These are phyloP conservation scores for Tritrichomonas foetus DNA, from an alignment of 208 protist genomes.

Conservation along the genomic window DNA sequence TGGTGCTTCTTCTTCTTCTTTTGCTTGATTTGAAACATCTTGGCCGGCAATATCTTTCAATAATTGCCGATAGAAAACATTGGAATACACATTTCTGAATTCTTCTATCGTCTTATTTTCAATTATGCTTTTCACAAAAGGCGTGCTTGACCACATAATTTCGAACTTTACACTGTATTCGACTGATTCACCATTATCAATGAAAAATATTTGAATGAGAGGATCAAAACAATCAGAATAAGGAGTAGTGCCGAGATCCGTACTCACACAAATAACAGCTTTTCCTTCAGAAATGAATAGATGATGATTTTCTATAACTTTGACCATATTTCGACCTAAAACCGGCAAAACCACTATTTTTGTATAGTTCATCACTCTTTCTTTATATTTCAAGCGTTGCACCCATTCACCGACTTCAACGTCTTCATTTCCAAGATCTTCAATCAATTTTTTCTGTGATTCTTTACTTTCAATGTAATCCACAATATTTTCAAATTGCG, in stretches of 20 bases:
- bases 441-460: background rate
- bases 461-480: background rate
- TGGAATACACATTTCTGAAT: background rate
- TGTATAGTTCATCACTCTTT: background rate
- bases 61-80: background rate
- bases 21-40: background rate
- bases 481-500: background rate
- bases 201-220: background rate
- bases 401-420: background rate
- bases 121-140: background rate
- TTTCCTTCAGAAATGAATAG: background rate
- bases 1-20: background rate
- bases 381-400: background rate
- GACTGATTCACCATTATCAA: background rate
- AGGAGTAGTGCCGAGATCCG: background rate
- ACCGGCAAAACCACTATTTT: background rate
- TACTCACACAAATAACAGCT: background rate
- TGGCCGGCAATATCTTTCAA: background rate
- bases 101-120: background rate
- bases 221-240: conserved; percentile 24
- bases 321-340: background rate
- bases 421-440: background rate
- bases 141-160: background rate
- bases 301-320: background rate
- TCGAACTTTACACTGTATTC: background rate